Base-by-base conservation (phyloP, 208 protist species). In the Crithidia expoeki region DNA sequence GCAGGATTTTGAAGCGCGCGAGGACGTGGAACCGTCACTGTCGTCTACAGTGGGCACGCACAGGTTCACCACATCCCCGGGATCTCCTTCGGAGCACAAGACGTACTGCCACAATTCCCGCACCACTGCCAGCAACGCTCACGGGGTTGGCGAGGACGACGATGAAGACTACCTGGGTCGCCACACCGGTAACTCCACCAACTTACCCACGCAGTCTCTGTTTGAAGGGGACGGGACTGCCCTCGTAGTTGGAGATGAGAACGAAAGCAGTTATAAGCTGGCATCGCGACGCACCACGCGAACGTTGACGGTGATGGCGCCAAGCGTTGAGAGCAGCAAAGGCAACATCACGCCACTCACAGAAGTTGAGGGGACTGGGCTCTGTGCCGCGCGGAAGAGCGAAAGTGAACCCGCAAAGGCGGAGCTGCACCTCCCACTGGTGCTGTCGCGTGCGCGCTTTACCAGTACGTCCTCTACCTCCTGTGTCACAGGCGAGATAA, bases 21-120 rank as follows among this genome's bases (percentile, higher is more conserved):
- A 49, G 30, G 49, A 28, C 23, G 23, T n/a, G 2, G 50, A 67
- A 28, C 28, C 21, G 23, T 61, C 59, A 1, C 21, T 52, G 36
- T n/a, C 59, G 23, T 66, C 68, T 11, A 59, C 44, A 2, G 33
- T 59, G 11, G 59, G 40, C 46, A 74, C 36, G 38, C 49, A 11
- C 5, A 16, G 21, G 4, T 61, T 67, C 32, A 21, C 14, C 16
- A n/a, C n/a, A n/a, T 67, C 59, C 0, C 58, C 28, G n/a, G 21
- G 14, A 16, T 61, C 59, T n/a, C 58, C 55, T 4, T 36, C 14
- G 50, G 32, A 36, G 4, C 21, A 66, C 42, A 52, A 44, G 46
- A 52, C 60, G 46, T 55, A 19, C 32, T 30, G 27, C 21, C 46
- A 25, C 60, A 66, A 25, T 21, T 55, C 49, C 30, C 46, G 33